Evolutionary conservation across 192 early-diverging fungal genomes (phyloP), one percentile per base, ranked within the genome.

Genomic region (Rhizophagus sp.): DNA sequence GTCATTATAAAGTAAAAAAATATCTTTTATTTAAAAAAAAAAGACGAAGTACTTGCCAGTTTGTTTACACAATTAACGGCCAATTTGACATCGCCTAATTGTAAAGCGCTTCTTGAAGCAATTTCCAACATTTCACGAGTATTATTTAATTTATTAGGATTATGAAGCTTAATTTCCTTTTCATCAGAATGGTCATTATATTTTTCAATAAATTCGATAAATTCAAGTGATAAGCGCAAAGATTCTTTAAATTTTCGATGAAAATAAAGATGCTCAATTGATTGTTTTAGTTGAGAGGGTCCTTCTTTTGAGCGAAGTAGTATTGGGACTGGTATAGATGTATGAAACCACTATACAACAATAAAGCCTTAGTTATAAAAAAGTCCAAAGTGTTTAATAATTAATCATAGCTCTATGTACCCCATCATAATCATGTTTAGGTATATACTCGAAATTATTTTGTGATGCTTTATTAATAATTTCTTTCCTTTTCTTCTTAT

Each of bases 201-300:
- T 0, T 36, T 39, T 57, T 73, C 72, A 27, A 73, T 39, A 73
- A 73, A 73, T 13, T 73, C 47, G n/a, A 73, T 73, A 25, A 47
- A 73, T 50, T 73, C 72, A 7, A 73, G 30, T 39, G 72, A 49
- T 34, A 73, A 34, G 0, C 49, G 13, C n/a, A 73, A 57, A 27
- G 72, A 30, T 49, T 73, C 47, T 49, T 73, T 3, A 73, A 30
- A 73, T 39, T 57, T 49, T 34, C 49, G 44, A 57, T 57, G 72
- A 33, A 52, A 73, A 57, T 73, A 73, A 73, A 50, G 49, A 57
- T 73, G n/a, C 27, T 73, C 72, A 30, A 73, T 73, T 17, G 72
- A 73, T 52, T 73, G 44, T 33, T 73, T 73, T 49, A 73, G 1
- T 57, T 50, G 50, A 19, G 13, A 27, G 25, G 47, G 47, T 17